Conservation (phyloP, 1,284 basidiomycete species). For the Papiliotrema nemorosa region DNA sequence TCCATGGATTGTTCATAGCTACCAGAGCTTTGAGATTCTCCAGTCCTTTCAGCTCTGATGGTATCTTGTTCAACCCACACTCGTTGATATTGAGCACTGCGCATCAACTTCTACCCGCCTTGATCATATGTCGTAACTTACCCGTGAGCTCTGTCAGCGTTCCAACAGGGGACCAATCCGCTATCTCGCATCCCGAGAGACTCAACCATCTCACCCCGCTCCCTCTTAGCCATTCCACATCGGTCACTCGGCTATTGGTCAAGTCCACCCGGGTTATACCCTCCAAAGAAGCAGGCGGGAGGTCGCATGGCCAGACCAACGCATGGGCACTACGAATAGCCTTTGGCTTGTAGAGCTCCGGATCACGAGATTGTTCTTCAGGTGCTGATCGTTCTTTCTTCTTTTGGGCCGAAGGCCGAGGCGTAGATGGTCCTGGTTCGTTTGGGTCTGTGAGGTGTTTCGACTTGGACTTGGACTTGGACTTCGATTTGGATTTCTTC, state of each 20-base stretch:
- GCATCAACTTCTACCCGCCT: not conserved
- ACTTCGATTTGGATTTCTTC: not conserved
- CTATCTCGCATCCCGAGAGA: slow-evolving; percentile 33
- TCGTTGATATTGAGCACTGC: slow-evolving; percentile 43
- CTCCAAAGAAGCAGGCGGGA: slow-evolving; percentile 33
- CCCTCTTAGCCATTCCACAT: slow-evolving; percentile 34
- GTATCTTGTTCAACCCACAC: slow-evolving; percentile 28
- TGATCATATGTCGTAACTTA: slow-evolving; percentile 10
- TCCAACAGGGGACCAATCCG: slow-evolving; percentile 40
- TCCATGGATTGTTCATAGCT: slow-evolving; percentile 44
- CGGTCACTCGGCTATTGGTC: slow-evolving; percentile 29
- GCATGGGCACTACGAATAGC: slow-evolving; percentile 38
- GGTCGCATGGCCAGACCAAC: slow-evolving; percentile 33
- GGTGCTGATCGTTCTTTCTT: slow-evolving; percentile 2
- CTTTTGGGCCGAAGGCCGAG: not conserved
- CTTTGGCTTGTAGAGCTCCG: slow-evolving; percentile 38
- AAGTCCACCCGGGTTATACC: slow-evolving; percentile 39
- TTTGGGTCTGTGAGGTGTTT: not conserved
- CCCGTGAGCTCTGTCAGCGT: slow-evolving; percentile 31
- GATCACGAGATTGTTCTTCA: slow-evolving; percentile 16
- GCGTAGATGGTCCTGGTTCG: slow-evolving; percentile 3
- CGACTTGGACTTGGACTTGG: not conserved
- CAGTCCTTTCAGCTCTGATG: slow-evolving; percentile 19
- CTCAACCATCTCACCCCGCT: slow-evolving; percentile 39
- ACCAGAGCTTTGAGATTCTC: slow-evolving; percentile 42